Evolutionary conservation across 306 rosid genomes (phyloP), one percentile per base, ranked within the genome.

Genomic region (Macrotyloma uniflorum): DNA sequence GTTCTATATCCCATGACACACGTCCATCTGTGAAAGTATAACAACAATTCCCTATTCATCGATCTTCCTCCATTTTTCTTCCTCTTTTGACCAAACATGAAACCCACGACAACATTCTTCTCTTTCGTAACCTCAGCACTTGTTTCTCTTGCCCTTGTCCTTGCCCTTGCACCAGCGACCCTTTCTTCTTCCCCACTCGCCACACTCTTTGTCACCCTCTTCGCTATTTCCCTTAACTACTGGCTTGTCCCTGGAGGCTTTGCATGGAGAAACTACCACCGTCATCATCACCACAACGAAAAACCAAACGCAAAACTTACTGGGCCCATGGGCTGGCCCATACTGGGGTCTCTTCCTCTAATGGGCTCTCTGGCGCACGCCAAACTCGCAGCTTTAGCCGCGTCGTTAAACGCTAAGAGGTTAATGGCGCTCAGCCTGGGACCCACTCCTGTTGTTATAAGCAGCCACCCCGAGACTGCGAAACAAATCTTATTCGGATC

Each of bases 391-490:
- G 8, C 78, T 55, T 30, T 88, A 55, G 92, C 98, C 3, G 23
- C 85, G 1, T 87, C 88, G 0, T 18, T 83, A 1, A 80, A 76
- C 12, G 88, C 98, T 0, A 87, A 86, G 11, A 79, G 93, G 68
- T 80, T 94, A 72, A 94, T 94, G 98, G 88, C 90, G 8, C 49
- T 90, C 23, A 92, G 97, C 35, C 65, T 91, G 1, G 97, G 98
- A 0, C n/a, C 84, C 42, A 92, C 89, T 0, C 94, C 88, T 0
- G 91, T 88, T 2, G 16, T 94, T 70, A 89, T 94, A 15, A 91
- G 95, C 67, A 90, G 97, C 76, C 89, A 94, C 77, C 98, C 98
- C 0, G 97, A 92, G 1, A 92, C 97, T 0, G 97, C 98, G 1
- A 85, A 74, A 62, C 88, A 94, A 75, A 94, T 94, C 64, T 86